Conservation (phyloP, 306 rosid genomes). For the Pyrus bretschneideri region DNA sequence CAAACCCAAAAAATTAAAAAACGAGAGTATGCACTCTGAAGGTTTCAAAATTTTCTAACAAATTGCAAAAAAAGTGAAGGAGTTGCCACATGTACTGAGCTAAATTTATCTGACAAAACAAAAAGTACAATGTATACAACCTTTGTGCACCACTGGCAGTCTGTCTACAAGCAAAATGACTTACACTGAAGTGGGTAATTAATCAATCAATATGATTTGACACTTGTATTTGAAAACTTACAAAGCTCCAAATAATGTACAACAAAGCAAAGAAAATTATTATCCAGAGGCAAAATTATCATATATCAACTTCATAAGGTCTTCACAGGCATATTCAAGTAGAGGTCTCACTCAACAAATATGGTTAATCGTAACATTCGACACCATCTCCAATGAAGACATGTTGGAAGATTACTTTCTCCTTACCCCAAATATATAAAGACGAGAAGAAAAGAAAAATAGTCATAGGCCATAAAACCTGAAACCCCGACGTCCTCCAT, state of each 20-base stretch:
- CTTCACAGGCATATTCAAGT: not conserved
- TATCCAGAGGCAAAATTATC: not conserved
- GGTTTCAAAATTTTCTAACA: not conserved
- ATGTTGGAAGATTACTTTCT: conserved; percentile 5
- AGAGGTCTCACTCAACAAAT: not conserved
- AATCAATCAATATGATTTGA: not conserved
- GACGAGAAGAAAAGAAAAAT: conserved; percentile 24
- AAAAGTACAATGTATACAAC: not conserved
- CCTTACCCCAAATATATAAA: conserved; percentile 27
- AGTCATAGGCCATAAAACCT: conserved; percentile 61
- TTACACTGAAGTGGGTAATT: not conserved
- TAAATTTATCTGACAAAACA: not conserved
- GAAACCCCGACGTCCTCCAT: conserved; percentile 89
- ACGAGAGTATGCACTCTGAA: not conserved
- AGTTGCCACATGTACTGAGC: not conserved
- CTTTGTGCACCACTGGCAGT: not conserved
- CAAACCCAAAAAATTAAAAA: not conserved
- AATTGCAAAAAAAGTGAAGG: not conserved
- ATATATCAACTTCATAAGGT: not conserved
- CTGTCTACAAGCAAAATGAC: not conserved
- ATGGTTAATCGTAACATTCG: conserved; percentile 1
- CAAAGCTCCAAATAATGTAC: not conserved
- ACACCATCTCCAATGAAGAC: conserved; percentile 17
- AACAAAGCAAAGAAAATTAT: not conserved
- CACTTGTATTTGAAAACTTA: not conserved